Conservation (phyloP, 2,329 filamentous ascomycete genomes). For the Leptographium galeiforme region DNA sequence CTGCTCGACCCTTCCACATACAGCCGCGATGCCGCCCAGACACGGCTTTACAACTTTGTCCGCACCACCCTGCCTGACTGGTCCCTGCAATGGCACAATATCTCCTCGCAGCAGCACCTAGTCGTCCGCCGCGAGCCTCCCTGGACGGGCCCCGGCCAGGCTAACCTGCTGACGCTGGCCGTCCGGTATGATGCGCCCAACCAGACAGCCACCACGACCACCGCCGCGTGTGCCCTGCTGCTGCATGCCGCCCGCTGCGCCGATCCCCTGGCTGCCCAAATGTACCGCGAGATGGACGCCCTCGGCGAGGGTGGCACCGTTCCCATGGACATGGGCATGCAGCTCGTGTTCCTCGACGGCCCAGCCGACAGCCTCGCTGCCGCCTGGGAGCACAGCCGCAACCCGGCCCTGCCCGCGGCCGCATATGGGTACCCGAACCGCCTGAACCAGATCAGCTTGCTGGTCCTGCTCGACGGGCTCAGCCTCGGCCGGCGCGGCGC, state of each 20-base stretch:
- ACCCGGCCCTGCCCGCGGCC: conserved; percentile 50
- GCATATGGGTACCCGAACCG: conserved; percentile 54
- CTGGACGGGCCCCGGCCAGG: conserved; percentile 55
- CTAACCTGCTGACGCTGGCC: conserved; percentile 61
- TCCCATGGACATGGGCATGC: conserved; percentile 59
- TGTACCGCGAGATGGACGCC: conserved; percentile 57
- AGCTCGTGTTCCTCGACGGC: conserved; percentile 64
- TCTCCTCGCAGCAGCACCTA: conserved; percentile 45
- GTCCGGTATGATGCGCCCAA: conserved; percentile 72
- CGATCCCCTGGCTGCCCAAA: conserved; percentile 57
- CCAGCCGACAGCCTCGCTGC: conserved; percentile 38
- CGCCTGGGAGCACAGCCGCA: conserved; percentile 52
- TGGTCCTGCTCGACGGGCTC: conserved; percentile 82
- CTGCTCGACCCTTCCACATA: conserved; percentile 64
- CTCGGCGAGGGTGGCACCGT: conserved; percentile 38
- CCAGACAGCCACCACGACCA: conserved; percentile 56
- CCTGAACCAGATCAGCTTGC: conserved; percentile 61
- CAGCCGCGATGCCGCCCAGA: conserved; percentile 50
- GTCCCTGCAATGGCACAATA: conserved; percentile 62
- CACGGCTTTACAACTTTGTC: conserved; percentile 65
- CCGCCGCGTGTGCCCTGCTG: conserved; percentile 54
- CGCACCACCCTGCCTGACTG: conserved; percentile 51
- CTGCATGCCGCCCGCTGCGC: conserved; percentile 63
- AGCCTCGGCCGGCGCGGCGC: conserved; percentile 31
- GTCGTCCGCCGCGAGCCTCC: conserved; percentile 69